Evolutionary conservation across 179 eudicot genomes (phyloP).

Genomic region (Gypsophila paniculata): DNA sequence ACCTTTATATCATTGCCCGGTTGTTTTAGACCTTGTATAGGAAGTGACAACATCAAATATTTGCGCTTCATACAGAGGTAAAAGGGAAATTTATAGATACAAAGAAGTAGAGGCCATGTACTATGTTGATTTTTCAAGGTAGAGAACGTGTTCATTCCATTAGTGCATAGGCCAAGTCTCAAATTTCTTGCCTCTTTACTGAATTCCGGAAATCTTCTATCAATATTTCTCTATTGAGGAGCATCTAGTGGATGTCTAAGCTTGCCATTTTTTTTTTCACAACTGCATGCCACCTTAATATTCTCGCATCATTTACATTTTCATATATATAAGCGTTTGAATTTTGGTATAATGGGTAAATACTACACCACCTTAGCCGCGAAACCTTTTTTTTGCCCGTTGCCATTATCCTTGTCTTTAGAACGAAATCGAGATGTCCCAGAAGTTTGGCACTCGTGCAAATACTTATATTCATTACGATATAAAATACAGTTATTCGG

Average conservation of each 20-base stretch:
- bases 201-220: background rate
- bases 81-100: background rate
- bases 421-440: too few species aligned
- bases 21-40: constrained; percentile 8
- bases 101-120: background rate
- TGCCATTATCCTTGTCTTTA: too few species aligned
- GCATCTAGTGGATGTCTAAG: constrained; percentile 2
- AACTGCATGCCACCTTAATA: background rate
- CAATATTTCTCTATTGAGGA: background rate
- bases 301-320: background rate
- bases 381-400: too few species aligned
- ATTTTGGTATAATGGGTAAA: background rate
- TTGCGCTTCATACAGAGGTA: constrained; percentile 16
- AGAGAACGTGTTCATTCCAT: constrained; percentile 6
- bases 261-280: background rate
- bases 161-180: constrained; percentile 1
- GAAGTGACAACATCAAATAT: constrained; percentile 1
- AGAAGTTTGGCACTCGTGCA: too few species aligned
- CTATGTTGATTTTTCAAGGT: background rate
- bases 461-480: too few species aligned
- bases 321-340: background rate
- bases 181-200: background rate
- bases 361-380: constrained; percentile 4
- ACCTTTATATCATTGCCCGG: constrained; percentile 9
- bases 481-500: too few species aligned